Evolutionary conservation across 176 grass and related monocot genomes (phyloP), one percentile per base, ranked within the genome.

Genomic region (Rhynchospora pubera): DNA sequence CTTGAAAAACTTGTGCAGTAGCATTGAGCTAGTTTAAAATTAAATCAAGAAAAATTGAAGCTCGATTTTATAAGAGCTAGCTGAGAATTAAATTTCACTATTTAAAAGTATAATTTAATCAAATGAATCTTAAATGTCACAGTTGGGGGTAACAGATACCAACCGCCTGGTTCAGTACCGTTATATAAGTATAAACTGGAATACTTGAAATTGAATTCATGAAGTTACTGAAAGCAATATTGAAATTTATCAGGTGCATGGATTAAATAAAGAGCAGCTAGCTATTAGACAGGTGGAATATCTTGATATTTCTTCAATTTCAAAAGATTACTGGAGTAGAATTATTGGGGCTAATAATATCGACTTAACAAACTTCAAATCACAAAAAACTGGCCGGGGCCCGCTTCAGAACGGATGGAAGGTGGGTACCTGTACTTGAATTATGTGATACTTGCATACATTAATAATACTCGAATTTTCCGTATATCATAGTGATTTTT

Each of bases 311-410:
- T 44, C 92, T 81, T 88, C 89, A 6, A 58, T 91, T 6, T 93
- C 89, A 10, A 88, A 83, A 64, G 92, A 98, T 83, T 94, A 94
- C 47, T 98, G 92, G 95, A 94, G 95, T 70, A 98, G 91, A 89
- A 71, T 85, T 62, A 89, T 93, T 52, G 85, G 85, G 5, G 79
- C 89, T 45, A 77, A 89, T n/a, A 91, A 77, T 1, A 16, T 93
- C 15, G 90, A 98, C 16, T 85, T 98, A 32, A 83, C 84, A 52
- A 53, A 65, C 7, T 98, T 98, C 89, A 94, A 67, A 76, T 98
- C 95, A 45, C 79, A 93, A 18, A 83, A 59, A 74, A 91, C 90
- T 3, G 70, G 77, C 5, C 84, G 95, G 57, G 95, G 95, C 2
- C 92, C 92, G 79, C 89, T 98, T 71, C 19, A 57, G 0, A 91